A percentile compares a stretch with the other conserved stretches of the same genome.
Evolutionary conservation across 768 basidiomycete genomes (phyloP).

Genomic region (Macrolepiota dolichaula): DNA sequence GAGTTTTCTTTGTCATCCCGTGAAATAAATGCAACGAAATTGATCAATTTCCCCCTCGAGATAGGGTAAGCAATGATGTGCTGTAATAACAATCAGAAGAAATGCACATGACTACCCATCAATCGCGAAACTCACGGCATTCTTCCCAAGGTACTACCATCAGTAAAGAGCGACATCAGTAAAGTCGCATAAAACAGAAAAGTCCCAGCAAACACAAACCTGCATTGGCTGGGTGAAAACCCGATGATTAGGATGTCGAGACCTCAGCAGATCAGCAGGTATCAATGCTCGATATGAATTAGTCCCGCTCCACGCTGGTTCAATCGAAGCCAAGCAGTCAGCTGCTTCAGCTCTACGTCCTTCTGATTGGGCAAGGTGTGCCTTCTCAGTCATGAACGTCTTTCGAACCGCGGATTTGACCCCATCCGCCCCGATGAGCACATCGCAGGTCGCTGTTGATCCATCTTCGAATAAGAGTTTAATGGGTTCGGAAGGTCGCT

Average conservation of each 20-base stretch:
- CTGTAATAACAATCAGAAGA: slow-evolving; percentile 27
- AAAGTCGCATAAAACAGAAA: not conserved
- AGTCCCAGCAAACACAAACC: slow-evolving; percentile 27
- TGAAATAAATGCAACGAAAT: slow-evolving; percentile 56
- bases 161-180: not conserved
- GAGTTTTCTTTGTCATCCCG: slow-evolving; percentile 52
- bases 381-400: slow-evolving; percentile 35
- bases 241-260: slow-evolving; percentile 42
- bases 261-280: slow-evolving; percentile 42
- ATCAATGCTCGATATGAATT: slow-evolving; percentile 61
- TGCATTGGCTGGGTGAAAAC: slow-evolving; percentile 43
- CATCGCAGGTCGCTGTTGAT: slow-evolving; percentile 53
- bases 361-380: slow-evolving; percentile 29
- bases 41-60: slow-evolving; percentile 52
- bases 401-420: slow-evolving; percentile 53
- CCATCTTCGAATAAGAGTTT: slow-evolving; percentile 61
- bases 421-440: slow-evolving; percentile 72
- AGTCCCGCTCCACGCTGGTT: slow-evolving; percentile 58
- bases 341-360: slow-evolving; percentile 34
- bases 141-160: slow-evolving; percentile 59
- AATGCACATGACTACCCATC: not conserved
- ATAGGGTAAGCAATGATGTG: slow-evolving; percentile 63
- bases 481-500: slow-evolving; percentile 38
- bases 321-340: slow-evolving; percentile 37
- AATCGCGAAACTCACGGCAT: slow-evolving; percentile 32